Evolutionary conservation across 2,329 filamentous ascomycete genomes (phyloP), one percentile per base, ranked within the genome.

Genomic region (Incumbomyces delicatus): DNA sequence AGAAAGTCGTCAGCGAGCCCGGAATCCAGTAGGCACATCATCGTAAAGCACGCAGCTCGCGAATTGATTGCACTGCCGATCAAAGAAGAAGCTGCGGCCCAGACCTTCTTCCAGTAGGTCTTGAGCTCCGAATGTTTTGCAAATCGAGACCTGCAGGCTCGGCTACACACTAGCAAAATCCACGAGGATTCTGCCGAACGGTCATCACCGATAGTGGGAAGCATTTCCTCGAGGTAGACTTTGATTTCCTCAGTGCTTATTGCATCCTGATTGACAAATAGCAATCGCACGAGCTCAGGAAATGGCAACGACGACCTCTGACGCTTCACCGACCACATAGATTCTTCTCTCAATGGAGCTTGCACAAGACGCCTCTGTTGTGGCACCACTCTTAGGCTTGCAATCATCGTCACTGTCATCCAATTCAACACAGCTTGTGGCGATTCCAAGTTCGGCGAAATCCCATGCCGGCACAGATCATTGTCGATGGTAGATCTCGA

Each of bases 111-210:
- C 53, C 53, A 56, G 41, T 47, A 30, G 5, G 20, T 36, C 32
- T 31, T 20, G 8, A 44, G 31, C 13, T n/a, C n/a, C 27, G 18
- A 10, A 3, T 36, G 10, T 13, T 32, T 13, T 13, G 31, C 41
- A 27, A 44, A 8, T 7, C 31, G 3, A 10, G 16, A 31, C 6
- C 18, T 37, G 33, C 16, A 34, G 5, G 35, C 8, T n/a, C 41
- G 18, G 18, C 41, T 44, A 60, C 87, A 78, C n/a, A 81, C 83
- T 44, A 95, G 63, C 70, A 94, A 79, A 14, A 87, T 83, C 92
- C 92, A 98, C 0, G 81, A 86, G 6, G 81, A 77, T 34, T 82
- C 69, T 7, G 66, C 63, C 12, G 68, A 66, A 54, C 83, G 80
- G 57, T 94, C 89, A 58, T 92, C 84, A 8, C 77, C 73, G 36